phyloP scores from a whole-genome alignment of 805 yeast species.

The Nematodospora valgi region DNA sequence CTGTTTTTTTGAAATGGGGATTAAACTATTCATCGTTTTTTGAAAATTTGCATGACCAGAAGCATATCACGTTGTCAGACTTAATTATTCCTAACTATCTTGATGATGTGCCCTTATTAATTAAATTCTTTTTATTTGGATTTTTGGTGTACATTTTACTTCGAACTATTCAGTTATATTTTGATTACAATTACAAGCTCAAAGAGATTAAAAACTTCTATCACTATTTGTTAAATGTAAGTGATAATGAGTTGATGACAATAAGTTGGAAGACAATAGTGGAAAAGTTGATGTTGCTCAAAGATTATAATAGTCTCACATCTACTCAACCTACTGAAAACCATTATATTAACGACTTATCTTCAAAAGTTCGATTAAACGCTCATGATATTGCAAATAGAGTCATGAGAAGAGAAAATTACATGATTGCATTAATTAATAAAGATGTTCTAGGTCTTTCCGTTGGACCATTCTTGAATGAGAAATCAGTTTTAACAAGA shows the following conservation, averaged over 20 bases:
- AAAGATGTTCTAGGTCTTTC: conserved; percentile 69
- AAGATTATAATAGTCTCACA: conserved; percentile 76
- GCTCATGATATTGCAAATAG: conserved; percentile 95
- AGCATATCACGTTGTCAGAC: conserved; percentile 28
- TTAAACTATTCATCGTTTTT: conserved; percentile 52
- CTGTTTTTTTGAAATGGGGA: conserved; percentile 80
- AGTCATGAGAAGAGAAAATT: conserved; percentile 93
- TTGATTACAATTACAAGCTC: conserved; percentile 60
- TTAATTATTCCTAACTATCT: conserved; percentile 43
- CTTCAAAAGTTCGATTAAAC: conserved; percentile 71
- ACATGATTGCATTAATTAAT: conserved; percentile 84
- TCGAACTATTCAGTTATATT: conserved; percentile 51
- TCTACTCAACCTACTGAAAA: conserved; percentile 28
- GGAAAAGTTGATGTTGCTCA: conserved; percentile 64
- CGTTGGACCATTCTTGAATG: conserved; percentile 25
- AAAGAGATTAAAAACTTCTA: conserved; percentile 77
- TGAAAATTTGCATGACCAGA: conserved; percentile 19
- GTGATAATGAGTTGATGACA: conserved; percentile 79
- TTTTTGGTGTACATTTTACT: conserved; percentile 53
- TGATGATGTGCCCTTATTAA: conserved; percentile 35
- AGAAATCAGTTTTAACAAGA: conserved; percentile 57
- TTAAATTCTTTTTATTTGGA: conserved; percentile 61
- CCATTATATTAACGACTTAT: conserved; percentile 47
- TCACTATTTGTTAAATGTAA: conserved; percentile 66
- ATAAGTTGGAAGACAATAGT: conserved; percentile 90